Percentiles rank a stretch among this genome's conserved stretches.
Evolutionary conservation across 78 protist species (phyloP).

Genomic region (Neovahlkampfia damariscottae): DNA sequence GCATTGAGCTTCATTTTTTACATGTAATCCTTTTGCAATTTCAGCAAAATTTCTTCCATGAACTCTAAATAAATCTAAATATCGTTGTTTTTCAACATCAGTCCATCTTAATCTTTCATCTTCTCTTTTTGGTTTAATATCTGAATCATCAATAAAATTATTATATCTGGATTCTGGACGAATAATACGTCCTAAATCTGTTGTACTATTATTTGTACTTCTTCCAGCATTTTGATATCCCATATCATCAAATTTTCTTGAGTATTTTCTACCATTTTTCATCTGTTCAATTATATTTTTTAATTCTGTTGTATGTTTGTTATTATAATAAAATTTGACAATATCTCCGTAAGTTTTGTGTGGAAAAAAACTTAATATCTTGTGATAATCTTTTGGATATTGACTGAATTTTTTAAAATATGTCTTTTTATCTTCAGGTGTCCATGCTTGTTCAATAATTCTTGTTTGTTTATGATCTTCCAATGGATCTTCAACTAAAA

Average conservation of each 20-base stretch:
- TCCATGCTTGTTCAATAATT: not conserved
- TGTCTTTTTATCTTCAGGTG: not conserved
- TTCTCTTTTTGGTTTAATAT: not conserved
- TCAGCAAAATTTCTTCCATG: not conserved
- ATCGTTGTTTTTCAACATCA: not conserved
- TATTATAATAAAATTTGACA: not conserved
- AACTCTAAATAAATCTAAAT: not conserved
- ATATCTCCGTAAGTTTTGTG: not conserved
- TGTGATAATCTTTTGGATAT: not conserved
- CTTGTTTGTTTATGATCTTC: not conserved
- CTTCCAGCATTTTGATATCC: not conserved
- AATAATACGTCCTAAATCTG: not conserved
- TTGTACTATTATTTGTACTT: not conserved
- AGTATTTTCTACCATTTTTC: not conserved
- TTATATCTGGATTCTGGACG: too few relatives aligned
- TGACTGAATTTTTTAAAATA: not conserved
- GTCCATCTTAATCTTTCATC: not conserved
- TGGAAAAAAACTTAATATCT: not conserved
- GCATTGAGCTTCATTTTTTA: not conserved
- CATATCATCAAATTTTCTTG: not conserved
- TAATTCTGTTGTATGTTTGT: not conserved
- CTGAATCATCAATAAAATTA: not conserved
- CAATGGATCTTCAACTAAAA: too few relatives aligned
- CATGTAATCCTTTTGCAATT: not conserved
- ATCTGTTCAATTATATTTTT: not conserved